Evolutionary conservation across 2,329 filamentous ascomycete species (phyloP).

Genomic region (Scedosporium aurantiacum): DNA sequence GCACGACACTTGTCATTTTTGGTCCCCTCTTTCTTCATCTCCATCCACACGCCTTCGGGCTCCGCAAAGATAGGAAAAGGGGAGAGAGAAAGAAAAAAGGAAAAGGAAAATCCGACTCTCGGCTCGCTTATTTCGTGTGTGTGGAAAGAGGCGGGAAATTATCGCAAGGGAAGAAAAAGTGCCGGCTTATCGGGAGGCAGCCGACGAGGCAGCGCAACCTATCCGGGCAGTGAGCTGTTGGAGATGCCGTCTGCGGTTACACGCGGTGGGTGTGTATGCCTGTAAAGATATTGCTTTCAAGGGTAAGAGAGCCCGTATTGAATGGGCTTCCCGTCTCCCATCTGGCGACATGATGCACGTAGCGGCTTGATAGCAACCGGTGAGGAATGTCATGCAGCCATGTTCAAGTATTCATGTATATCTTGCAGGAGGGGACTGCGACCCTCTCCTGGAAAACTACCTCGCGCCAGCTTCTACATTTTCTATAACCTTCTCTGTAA

Average conservation of each 20-base stretch:
- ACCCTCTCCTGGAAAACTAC: neutral
- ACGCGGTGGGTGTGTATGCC: neutral
- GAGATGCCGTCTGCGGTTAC: neutral
- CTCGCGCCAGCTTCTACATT: conserved; percentile 9
- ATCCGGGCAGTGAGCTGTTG: neutral
- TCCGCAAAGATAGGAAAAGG: no score
- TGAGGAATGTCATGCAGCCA: neutral
- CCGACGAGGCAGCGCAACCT: neutral
- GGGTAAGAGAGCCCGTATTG: no score
- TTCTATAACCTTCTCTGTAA: conserved; percentile 37
- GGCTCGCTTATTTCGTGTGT: neutral
- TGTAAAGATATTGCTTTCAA: no score
- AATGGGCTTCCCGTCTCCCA: no score
- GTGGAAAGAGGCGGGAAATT: neutral
- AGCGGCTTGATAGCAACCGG: neutral
- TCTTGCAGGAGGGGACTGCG: neutral
- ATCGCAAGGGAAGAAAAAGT: neutral
- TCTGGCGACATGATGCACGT: neutral
- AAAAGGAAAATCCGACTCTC: no score
- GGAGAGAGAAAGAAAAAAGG: no score
- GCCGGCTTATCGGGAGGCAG: neutral
- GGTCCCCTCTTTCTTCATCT: no score
- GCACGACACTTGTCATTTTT: no score
- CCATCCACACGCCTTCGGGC: no score
- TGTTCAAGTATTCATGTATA: neutral